Evolutionary conservation across 176 grass and related monocot genomes (phyloP), one percentile per base, ranked within the genome.

Genomic region (Paspalum notatum): DNA sequence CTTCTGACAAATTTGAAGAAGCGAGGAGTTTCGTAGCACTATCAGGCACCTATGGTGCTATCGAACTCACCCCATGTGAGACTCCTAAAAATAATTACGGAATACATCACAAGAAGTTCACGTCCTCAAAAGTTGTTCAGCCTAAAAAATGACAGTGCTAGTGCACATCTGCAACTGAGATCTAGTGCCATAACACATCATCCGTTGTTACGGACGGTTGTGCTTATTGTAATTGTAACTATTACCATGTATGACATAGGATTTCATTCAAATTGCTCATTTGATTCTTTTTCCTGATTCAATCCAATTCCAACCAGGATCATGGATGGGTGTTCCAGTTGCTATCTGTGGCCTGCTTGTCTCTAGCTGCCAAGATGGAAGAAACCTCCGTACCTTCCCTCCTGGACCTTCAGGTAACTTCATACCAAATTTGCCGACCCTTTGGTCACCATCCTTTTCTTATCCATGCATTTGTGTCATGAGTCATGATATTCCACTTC

Each of bases 321-420:
- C 40, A 85, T 75, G 71, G 72, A 63, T 90, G 88, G 83, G 88
- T 83, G 41, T 69, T 78, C 22, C 88, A 86, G 11, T 27, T 90
- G 43, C 77, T 90, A 37, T 85, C 71, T 41, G 78, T 83, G 71
- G 78, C 83, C 78, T 90, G 88, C 66, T 32, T 90, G 50, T 90
- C 88, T 46, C 78, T 90, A 27, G 88, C 88, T 73, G 88, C 88
- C 53, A 90, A 90, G 52, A 90, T 86, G 88, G 83, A 90, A 64
- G 83, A 86, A 62, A 78, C 54, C 77, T 57, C 80, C 20, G 72
- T 73, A 38, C 77, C 83, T 62, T n/a, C 78, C 40, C 63, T 90
- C 62, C 71, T 86, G 27, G 72, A 90, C 25, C 77, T 90, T 69
- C 83, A 90, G 83, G 87, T 89, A 70, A 15, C n/a, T 43, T 16